Evolutionary conservation across 257 asterid species (phyloP).

Genomic region (Gentiana straminea): DNA sequence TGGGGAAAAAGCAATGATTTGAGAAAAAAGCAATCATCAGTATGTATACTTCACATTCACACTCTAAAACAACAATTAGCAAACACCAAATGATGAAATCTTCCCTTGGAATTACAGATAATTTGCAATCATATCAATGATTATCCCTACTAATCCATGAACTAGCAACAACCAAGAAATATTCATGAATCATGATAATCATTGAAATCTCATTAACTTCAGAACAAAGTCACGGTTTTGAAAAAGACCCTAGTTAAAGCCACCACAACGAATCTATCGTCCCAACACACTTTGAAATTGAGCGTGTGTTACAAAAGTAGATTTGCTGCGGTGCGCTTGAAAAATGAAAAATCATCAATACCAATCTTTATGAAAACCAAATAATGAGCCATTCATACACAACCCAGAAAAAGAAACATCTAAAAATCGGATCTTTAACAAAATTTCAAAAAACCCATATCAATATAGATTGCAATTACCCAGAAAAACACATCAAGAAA

Average conservation of each 20-base stretch:
- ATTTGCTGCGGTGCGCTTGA: too few species aligned
- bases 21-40: neutral
- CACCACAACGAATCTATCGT: neutral
- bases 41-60: neutral
- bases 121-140: neutral
- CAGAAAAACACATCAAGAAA: too few species aligned
- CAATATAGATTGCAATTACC: too few species aligned
- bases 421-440: too few species aligned
- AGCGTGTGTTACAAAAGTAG: too few species aligned
- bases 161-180: too few species aligned
- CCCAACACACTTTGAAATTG: too few species aligned
- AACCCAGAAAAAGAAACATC: neutral
- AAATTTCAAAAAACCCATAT: too few species aligned
- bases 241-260: neutral
- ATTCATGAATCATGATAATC: too few species aligned
- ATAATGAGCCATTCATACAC: slow-evolving; percentile 1
- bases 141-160: too few species aligned
- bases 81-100: slow-evolving; percentile 1
- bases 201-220: neutral
- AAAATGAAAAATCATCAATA: neutral
- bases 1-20: slow-evolving; percentile 1
- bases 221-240: neutral
- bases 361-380: neutral
- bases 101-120: slow-evolving; percentile 9
- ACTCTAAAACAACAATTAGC: too few species aligned